These are phyloP conservation scores for Terfezia claveryi DNA, from an alignment of 495 filamentous ascomycete genomes.

Conservation along the genomic window DNA sequence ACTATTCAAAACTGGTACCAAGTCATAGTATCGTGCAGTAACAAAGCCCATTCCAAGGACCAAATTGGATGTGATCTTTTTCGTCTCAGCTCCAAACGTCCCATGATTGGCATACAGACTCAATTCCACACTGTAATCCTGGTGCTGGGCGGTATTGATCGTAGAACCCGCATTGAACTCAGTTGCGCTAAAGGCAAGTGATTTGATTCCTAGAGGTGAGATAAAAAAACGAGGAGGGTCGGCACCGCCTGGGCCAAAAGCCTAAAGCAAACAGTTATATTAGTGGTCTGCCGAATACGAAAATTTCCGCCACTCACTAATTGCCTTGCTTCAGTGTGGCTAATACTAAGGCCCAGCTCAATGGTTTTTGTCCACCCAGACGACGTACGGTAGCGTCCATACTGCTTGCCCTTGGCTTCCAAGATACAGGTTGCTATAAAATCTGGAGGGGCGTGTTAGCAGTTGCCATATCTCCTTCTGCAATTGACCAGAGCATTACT, in stretches of 20 bases:
- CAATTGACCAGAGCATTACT: no score
- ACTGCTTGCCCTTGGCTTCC: constrained; percentile 45
- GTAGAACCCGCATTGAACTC: constrained; percentile 39
- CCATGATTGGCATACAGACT: constrained; percentile 28
- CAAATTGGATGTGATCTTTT: constrained; percentile 41
- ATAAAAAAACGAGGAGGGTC: constrained; percentile 47
- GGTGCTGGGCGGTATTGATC: constrained; percentile 35
- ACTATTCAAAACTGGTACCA: constrained; percentile 49
- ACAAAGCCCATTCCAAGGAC: constrained; percentile 82
- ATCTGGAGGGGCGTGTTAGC: constrained; percentile 17
- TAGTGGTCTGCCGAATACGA: no score
- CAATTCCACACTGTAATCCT: constrained; percentile 43
- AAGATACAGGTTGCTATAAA: constrained; percentile 76
- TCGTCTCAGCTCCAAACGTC: constrained; percentile 16
- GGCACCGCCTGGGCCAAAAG: constrained; percentile 24
- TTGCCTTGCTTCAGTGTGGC: constrained; percentile 3
- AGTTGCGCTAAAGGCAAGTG: constrained; percentile 50
- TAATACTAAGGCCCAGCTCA: constrained; percentile 8
- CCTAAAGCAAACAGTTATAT: constrained; percentile 8
- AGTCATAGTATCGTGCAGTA: constrained; percentile 51
- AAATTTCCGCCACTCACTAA: no score
- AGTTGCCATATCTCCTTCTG: no score
- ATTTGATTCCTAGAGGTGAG: constrained; percentile 64
- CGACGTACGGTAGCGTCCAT: constrained; percentile 71
- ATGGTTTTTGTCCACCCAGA: background rate